A percentile compares a stretch with the other conserved stretches of the same genome.
Evolutionary conservation across 2,329 filamentous ascomycete species (phyloP).

Genomic region (Aspergillus transmontanensis): DNA sequence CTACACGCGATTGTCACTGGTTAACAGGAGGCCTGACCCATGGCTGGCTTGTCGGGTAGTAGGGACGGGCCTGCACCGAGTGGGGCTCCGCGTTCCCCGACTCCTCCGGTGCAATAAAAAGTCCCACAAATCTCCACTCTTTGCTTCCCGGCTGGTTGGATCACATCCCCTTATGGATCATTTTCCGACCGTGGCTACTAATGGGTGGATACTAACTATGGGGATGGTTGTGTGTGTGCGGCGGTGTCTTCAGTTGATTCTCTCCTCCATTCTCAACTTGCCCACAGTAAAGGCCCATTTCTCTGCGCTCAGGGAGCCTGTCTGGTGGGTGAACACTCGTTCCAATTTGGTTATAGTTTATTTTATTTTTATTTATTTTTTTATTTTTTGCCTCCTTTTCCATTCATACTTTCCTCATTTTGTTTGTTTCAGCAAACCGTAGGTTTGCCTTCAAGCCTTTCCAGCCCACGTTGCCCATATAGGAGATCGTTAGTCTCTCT

Average conservation of each 20-base stretch:
- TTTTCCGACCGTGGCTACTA: background rate
- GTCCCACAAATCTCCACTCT: conserved; percentile 16
- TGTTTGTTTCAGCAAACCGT: background rate
- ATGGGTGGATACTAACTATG: background rate
- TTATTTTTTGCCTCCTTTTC: background rate
- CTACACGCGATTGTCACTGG: conserved; percentile 6
- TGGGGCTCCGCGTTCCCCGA: conserved; percentile 31
- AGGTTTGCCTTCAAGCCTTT: background rate
- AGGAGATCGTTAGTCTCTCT: background rate
- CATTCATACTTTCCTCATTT: background rate
- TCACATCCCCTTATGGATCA: conserved; percentile 9
- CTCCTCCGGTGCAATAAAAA: conserved; percentile 15
- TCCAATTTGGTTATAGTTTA: background rate
- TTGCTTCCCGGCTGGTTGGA: conserved; percentile 18
- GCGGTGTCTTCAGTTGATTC: background rate
- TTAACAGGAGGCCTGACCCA: conserved; percentile 5
- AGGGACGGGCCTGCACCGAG: conserved; percentile 25
- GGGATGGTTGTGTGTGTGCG: background rate
- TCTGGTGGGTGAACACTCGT: background rate
- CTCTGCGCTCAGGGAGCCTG: background rate
- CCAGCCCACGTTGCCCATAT: background rate
- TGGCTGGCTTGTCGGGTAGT: conserved; percentile 17
- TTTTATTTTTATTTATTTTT: background rate
- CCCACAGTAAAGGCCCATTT: background rate
- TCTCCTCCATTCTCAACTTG: background rate